Evolutionary conservation across 2,329 filamentous ascomycete species (phyloP).

Genomic region (Orbilia blumenaviensis): DNA sequence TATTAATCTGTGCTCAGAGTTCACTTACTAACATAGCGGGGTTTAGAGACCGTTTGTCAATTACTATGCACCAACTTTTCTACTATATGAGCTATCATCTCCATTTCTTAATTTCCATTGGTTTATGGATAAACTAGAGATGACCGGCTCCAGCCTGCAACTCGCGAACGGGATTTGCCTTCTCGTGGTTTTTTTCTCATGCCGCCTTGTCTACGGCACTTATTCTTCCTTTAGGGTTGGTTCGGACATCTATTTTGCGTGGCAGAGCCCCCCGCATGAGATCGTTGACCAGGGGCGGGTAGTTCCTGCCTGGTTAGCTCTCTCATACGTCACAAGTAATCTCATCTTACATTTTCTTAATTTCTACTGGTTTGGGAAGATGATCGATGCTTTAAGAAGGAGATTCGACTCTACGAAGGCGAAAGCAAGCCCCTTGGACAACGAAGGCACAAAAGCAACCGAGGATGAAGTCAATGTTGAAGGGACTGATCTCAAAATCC

Average conservation of each 20-base stretch:
- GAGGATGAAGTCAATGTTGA: constrained; percentile 31
- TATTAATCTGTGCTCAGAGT: neutral
- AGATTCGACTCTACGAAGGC: constrained; percentile 68
- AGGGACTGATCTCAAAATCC: constrained; percentile 26
- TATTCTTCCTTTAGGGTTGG: constrained; percentile 76
- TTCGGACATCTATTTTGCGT: constrained; percentile 72
- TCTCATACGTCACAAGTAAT: constrained; percentile 75
- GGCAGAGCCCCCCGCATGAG: constrained; percentile 63
- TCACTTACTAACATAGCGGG: constrained; percentile 12
- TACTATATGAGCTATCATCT: constrained; percentile 86
- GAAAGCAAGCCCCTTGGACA: neutral
- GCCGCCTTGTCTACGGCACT: constrained; percentile 79
- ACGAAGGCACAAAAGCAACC: neutral
- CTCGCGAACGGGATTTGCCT: constrained; percentile 80
- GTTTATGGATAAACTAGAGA: constrained; percentile 86
- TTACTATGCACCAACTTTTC: constrained; percentile 81
- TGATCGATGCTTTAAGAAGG: constrained; percentile 81
- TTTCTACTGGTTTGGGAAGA: constrained; percentile 86
- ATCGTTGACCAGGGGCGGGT: constrained; percentile 64
- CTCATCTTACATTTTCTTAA: constrained; percentile 78
- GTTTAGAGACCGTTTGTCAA: constrained; percentile 80
- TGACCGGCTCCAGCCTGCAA: constrained; percentile 78
- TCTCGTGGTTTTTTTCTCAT: constrained; percentile 77
- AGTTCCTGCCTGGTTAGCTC: constrained; percentile 75
- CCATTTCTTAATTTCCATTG: constrained; percentile 89